phyloP scores from a whole-genome alignment of 2,329 filamentous ascomycete genomes.

The Biscogniauxia sp. region DNA sequence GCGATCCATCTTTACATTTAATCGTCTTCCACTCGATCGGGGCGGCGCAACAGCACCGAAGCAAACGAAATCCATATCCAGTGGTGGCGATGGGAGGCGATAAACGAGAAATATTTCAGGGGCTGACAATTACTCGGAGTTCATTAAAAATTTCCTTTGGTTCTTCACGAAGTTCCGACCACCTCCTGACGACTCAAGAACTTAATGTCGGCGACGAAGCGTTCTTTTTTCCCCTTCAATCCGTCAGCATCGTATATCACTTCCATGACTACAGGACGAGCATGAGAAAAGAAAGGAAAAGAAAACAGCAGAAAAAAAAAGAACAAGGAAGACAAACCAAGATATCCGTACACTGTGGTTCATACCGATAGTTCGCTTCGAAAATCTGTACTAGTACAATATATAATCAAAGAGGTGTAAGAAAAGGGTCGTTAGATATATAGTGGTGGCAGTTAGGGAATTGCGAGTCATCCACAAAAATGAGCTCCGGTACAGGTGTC shows the following conservation, averaged over 20 bases:
- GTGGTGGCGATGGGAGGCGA: not conserved
- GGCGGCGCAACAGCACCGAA: too few species aligned
- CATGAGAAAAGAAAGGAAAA: not conserved
- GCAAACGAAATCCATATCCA: not conserved
- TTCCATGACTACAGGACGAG: not conserved
- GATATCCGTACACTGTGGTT: not conserved
- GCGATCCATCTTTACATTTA: not conserved
- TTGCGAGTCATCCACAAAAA: not conserved
- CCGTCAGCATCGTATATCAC: not conserved
- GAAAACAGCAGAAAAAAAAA: not conserved
- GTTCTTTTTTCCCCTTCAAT: not conserved
- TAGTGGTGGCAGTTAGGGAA: not conserved
- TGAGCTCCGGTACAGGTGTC: not conserved
- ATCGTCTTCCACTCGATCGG: not conserved
- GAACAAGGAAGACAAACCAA: not conserved
- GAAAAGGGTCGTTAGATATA: not conserved
- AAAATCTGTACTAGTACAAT: not conserved
- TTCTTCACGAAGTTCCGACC: not conserved
- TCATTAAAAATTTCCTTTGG: not conserved
- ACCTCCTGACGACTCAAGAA: not conserved
- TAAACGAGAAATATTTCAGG: not conserved
- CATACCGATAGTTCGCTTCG: not conserved
- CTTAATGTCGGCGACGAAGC: not conserved
- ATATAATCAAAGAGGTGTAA: not conserved
- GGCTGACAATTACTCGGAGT: not conserved